These are phyloP conservation scores for Fraxinus dipetala DNA, from an alignment of 305 asterid genomes.

Conservation along the genomic window DNA sequence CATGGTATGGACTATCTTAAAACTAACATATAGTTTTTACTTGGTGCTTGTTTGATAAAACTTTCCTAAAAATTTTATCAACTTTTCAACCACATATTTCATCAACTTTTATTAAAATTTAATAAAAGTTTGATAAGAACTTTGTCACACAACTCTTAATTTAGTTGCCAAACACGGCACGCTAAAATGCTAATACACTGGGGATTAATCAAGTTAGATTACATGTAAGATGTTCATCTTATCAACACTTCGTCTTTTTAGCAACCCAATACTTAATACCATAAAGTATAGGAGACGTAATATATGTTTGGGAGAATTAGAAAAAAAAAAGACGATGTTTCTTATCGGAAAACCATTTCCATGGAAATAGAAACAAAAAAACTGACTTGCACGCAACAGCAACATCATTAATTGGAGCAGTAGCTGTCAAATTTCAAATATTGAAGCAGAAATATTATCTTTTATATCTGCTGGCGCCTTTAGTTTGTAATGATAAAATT, in stretches of 20 bases:
- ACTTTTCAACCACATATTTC: neutral
- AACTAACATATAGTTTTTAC: slow-evolving; percentile 8
- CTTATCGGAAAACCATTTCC: neutral
- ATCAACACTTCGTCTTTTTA: neutral
- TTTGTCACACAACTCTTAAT: neutral
- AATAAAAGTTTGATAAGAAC: neutral
- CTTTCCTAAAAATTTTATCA: neutral
- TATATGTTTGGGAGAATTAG: neutral
- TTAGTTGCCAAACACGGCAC: neutral
- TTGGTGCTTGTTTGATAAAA: neutral
- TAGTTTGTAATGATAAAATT: neutral
- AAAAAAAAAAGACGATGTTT: neutral
- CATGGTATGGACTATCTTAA: slow-evolving; percentile 62
- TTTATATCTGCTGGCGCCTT: neutral
- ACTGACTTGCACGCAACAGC: neutral
- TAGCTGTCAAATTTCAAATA: neutral
- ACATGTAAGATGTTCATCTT: neutral
- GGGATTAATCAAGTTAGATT: neutral
- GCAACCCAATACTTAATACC: neutral
- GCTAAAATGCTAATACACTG: neutral
- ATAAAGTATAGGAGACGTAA: neutral
- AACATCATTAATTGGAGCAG: neutral
- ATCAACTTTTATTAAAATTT: neutral
- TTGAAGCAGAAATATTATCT: neutral
- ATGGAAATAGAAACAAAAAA: neutral